phyloP scores from a whole-genome alignment of 1,284 basidiomycete species.

The Leccinum griseonigrum region DNA sequence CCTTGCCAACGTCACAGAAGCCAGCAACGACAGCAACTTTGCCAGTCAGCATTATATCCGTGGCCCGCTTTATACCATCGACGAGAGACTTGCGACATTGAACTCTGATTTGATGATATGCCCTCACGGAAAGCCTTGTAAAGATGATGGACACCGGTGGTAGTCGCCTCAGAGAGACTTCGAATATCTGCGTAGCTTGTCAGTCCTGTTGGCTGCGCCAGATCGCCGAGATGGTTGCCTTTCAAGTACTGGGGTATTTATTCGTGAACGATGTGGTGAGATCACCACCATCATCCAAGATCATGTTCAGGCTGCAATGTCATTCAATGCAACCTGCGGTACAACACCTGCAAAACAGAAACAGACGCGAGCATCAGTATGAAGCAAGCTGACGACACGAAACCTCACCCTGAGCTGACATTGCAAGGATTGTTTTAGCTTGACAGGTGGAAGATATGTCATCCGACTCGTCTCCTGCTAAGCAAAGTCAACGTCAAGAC shows the following conservation, averaged over 20 bases:
- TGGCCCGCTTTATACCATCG: slow-evolving; percentile 99
- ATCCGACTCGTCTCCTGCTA: no score
- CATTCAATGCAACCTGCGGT: no score
- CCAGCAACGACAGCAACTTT: slow-evolving; percentile 99
- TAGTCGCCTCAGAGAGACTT: slow-evolving; percentile 98
- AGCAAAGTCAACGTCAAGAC: no score
- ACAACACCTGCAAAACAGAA: no score
- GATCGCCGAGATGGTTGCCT: slow-evolving; percentile 41
- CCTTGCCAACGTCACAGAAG: slow-evolving; percentile 99
- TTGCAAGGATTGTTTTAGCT: no score
- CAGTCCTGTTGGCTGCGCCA: slow-evolving; percentile 1
- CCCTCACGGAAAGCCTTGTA: slow-evolving; percentile 98
- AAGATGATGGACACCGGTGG: slow-evolving; percentile 98
- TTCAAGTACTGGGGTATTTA: slow-evolving; percentile 89
- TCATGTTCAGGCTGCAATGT: slow-evolving; percentile 83
- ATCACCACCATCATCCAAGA: slow-evolving; percentile 99
- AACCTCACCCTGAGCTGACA: no score
- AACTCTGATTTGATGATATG: slow-evolving; percentile 99
- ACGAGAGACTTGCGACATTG: slow-evolving; percentile 99
- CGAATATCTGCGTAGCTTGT: slow-evolving; percentile 59
- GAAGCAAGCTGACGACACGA: no score
- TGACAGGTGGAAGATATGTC: no score
- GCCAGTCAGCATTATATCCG: slow-evolving; percentile 99
- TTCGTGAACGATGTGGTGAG: slow-evolving; percentile 93
- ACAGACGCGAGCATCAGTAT: no score